These are phyloP conservation scores for Thozetella sp. DNA, from an alignment of 495 filamentous ascomycete species.

Conservation along the genomic window DNA sequence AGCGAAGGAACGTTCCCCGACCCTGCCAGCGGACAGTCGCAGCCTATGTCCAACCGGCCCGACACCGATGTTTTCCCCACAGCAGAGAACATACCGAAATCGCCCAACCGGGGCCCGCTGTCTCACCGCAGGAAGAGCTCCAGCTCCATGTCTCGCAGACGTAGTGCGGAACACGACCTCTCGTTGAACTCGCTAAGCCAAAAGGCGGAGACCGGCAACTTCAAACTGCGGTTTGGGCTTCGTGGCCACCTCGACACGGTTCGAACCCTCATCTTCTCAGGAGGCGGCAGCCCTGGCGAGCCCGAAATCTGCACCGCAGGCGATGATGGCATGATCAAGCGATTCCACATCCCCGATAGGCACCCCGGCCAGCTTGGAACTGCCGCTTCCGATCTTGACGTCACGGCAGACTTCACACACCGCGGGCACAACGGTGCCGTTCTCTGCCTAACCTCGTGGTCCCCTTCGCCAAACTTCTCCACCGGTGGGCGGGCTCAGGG, in stretches of 20 bases:
- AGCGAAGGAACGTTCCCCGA: conserved; percentile 67
- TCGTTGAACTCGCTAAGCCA: conserved; percentile 43
- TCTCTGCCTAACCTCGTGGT: conserved; percentile 83
- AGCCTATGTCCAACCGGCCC: conserved; percentile 58
- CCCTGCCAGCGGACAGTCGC: conserved; percentile 33
- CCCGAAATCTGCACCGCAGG: conserved; percentile 96
- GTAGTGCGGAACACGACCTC: conserved; percentile 57
- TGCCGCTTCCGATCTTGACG: conserved; percentile 76
- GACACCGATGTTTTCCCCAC: conserved; percentile 86
- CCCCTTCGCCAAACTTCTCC: conserved; percentile 79
- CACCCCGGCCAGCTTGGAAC: conserved; percentile 54
- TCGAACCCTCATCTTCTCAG: conserved; percentile 91
- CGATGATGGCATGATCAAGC: conserved; percentile 92
- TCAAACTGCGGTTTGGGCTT: conserved; percentile 91
- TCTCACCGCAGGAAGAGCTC: conserved; percentile 85
- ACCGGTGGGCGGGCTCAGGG: conserved; percentile 83
- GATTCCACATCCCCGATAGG: conserved; percentile 87
- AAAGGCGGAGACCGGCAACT: conserved; percentile 66
- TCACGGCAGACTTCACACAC: conserved; percentile 91
- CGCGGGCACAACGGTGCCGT: conserved; percentile 91
- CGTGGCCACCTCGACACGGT: conserved; percentile 93
- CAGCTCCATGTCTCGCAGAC: conserved; percentile 55
- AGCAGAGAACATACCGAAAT: conserved; percentile 79
- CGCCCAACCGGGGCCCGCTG: conserved; percentile 69
- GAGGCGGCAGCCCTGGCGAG: conserved; percentile 89